These are phyloP conservation scores for Acanthamoeba healyi DNA, from an alignment of 208 protist genomes.

Conservation along the genomic window DNA sequence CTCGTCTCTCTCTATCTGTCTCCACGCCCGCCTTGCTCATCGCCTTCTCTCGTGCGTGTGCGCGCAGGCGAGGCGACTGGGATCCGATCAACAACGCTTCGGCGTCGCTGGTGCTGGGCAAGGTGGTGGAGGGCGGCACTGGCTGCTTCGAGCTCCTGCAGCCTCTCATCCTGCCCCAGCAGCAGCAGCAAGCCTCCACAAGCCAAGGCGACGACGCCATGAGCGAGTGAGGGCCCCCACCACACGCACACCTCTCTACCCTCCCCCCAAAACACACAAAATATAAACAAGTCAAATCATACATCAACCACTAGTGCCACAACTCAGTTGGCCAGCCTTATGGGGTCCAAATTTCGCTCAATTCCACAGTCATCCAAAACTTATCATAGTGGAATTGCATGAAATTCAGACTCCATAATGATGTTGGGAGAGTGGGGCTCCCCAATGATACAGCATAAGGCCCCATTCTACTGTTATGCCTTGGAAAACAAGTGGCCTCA, in stretches of 20 bases:
- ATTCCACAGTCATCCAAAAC: too few species aligned
- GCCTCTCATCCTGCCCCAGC: constrained; percentile 60
- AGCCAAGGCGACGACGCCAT: not conserved
- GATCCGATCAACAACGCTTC: constrained; percentile 84
- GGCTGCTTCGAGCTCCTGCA: constrained; percentile 83
- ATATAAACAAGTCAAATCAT: not conserved
- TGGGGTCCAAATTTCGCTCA: too few species aligned
- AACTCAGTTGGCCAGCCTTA: too few species aligned
- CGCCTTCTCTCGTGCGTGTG: not conserved
- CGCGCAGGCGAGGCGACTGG: constrained; percentile 75
- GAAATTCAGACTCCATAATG: too few species aligned
- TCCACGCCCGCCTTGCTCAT: not conserved
- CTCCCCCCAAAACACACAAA: constrained; percentile 46
- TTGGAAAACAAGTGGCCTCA: too few species aligned
- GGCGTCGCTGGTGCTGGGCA: constrained; percentile 86
- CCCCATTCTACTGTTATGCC: too few species aligned
- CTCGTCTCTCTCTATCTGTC: not conserved
- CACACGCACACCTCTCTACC: too few species aligned
- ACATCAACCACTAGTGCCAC: too few species aligned
- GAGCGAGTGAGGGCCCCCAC: constrained; percentile 39
- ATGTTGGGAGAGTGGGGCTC: too few species aligned
- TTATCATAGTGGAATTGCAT: too few species aligned
- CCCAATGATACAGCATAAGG: too few species aligned
- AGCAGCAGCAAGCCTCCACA: not conserved
- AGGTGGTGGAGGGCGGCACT: constrained; percentile 81